Conservation (phyloP, 208 protist species). For the Trypanosomatidae sp. region DNA sequence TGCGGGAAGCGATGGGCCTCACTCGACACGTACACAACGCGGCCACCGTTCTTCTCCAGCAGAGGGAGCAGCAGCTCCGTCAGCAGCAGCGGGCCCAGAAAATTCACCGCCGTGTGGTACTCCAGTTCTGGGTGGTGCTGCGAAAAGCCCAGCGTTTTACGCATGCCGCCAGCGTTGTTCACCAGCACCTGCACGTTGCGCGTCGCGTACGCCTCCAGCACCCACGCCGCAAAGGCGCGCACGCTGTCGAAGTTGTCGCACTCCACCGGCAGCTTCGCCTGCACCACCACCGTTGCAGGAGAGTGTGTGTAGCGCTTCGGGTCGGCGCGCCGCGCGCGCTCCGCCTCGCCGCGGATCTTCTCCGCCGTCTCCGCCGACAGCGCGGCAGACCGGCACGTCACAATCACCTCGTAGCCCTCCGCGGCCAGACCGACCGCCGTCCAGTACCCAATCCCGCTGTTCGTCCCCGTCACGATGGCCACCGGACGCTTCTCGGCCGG, state of each 20-base stretch:
- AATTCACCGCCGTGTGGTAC: conserved; percentile 85
- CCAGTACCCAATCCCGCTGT: conserved; percentile 88
- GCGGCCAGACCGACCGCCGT: conserved; percentile 76
- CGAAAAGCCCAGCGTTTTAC: conserved; percentile 48
- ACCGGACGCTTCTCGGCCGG: conserved; percentile 56
- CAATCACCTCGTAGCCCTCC: conserved; percentile 76
- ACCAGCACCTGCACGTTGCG: conserved; percentile 81
- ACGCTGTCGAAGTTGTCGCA: conserved; percentile 79
- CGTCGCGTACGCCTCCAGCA: conserved; percentile 37
- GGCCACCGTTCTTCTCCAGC: conserved; percentile 63
- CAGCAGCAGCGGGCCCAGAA: conserved; percentile 79
- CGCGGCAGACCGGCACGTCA: conserved; percentile 67
- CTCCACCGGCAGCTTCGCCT: conserved; percentile 61
- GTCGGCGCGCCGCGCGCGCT: conserved; percentile 28
- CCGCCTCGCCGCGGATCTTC: conserved; percentile 43
- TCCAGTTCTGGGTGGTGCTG: conserved; percentile 51
- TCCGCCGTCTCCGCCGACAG: conserved; percentile 54
- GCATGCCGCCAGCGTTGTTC: conserved; percentile 89
- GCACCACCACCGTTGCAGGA: conserved; percentile 48
- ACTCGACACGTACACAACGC: conserved; percentile 82
- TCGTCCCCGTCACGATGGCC: conserved; percentile 90
- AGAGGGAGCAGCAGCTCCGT: conserved; percentile 82
- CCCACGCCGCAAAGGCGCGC: conserved; percentile 56
- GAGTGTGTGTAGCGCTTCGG: conserved; percentile 37
- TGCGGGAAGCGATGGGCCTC: conserved; percentile 79